phyloP scores from a whole-genome alignment of 2,329 filamentous ascomycete species.

The Chrysosphaeria jannelii region DNA sequence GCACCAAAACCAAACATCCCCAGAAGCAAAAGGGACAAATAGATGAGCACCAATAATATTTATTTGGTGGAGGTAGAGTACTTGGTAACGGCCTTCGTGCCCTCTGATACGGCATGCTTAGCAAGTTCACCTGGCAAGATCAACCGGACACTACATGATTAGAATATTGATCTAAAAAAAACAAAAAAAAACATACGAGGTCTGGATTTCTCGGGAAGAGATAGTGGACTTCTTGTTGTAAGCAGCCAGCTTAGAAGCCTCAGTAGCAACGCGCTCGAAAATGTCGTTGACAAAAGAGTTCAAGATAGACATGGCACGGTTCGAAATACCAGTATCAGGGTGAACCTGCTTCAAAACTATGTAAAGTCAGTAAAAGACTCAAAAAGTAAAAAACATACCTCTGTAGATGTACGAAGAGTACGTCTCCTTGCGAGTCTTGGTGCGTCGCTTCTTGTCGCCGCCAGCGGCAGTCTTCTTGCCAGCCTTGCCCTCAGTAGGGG shows the following conservation, averaged over 20 bases:
- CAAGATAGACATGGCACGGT: constrained; percentile 97
- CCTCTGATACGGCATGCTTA: constrained; percentile 98
- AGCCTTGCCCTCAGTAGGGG: constrained; percentile 99
- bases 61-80: constrained; percentile 99
- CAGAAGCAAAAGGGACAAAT: constrained; percentile 24
- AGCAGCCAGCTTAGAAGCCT: constrained; percentile 94
- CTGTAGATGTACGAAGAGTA: constrained; percentile 99
- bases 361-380: constrained; percentile 2
- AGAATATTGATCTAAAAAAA: constrained; percentile 19
- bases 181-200: constrained; percentile 27
- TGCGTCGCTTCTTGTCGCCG: constrained; percentile 99
- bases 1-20: constrained; percentile 25
- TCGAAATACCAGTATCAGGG: constrained; percentile 98
- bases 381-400: constrained; percentile 24
- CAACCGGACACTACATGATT: constrained; percentile 62
- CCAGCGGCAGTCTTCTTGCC: constrained; percentile 97
- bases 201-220: constrained; percentile 97
- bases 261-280: constrained; percentile 95
- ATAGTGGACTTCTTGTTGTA: constrained; percentile 99
- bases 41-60: constrained; percentile 10
- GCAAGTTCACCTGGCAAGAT: constrained; percentile 96
- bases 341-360: constrained; percentile 98
- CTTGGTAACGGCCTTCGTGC: constrained; percentile 99
- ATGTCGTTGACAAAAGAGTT: constrained; percentile 99
- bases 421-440: constrained; percentile 99